Conservation (phyloP, 306 rosid species). For the Prunus mongolica region DNA sequence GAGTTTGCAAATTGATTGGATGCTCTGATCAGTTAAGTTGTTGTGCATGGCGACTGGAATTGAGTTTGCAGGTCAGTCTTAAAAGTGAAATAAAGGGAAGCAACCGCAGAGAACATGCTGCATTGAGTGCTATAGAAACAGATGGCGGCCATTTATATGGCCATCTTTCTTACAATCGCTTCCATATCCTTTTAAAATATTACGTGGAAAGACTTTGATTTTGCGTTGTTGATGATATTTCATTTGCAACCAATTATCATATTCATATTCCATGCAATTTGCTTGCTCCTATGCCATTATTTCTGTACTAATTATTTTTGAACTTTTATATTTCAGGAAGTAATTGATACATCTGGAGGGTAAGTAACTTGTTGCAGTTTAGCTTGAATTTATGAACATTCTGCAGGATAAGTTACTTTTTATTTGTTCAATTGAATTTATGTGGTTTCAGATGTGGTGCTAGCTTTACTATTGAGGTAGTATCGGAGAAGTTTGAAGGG, state of each 20-base stretch:
- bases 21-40: neutral
- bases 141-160: neutral
- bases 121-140: neutral
- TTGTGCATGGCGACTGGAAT: neutral
- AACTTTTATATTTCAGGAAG: constrained; percentile 64
- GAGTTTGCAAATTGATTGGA: neutral
- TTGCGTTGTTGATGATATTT: neutral
- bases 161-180: neutral
- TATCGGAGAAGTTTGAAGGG: constrained; percentile 79
- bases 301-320: neutral
- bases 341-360: constrained; percentile 95
- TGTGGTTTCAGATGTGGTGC: constrained; percentile 66
- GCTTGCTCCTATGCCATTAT: neutral
- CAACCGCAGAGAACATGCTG: neutral
- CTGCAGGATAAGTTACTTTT: neutral
- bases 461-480: constrained; percentile 70
- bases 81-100: neutral
- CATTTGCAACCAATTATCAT: neutral
- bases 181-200: neutral
- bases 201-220: neutral
- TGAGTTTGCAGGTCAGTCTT: neutral
- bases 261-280: neutral
- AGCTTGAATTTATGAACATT: neutral
- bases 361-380: constrained; percentile 25
- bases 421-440: constrained; percentile 5